Conservation (phyloP, 495 filamentous ascomycete genomes). For the Hyaloscypha hepaticicola region DNA sequence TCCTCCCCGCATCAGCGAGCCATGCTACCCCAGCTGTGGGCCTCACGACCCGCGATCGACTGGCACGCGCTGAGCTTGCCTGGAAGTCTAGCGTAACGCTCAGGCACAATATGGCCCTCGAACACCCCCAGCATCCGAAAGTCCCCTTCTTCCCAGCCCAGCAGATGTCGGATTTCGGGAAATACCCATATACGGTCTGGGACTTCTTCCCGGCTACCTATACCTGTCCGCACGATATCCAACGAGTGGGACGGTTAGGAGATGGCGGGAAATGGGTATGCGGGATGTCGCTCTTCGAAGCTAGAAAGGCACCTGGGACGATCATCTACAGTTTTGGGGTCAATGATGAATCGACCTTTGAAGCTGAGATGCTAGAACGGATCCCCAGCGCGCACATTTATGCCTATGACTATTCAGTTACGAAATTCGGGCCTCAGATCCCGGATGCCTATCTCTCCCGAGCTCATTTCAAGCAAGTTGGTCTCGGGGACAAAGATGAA, state of each 20-base stretch:
- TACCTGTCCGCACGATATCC: conserved; percentile 36
- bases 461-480: conserved; percentile 31
- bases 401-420: conserved; percentile 36
- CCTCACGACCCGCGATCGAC: conserved; percentile 22
- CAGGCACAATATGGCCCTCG: conserved; percentile 21
- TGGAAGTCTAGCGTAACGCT: conserved; percentile 22
- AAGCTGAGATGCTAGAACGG: conserved; percentile 34
- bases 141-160: conserved; percentile 25
- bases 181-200: conserved; percentile 36
- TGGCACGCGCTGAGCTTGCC: conserved; percentile 21
- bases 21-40: neutral
- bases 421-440: conserved; percentile 30
- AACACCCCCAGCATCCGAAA: conserved; percentile 12
- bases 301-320: conserved; percentile 8
- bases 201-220: conserved; percentile 35
- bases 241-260: conserved; percentile 35
- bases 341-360: conserved; percentile 32
- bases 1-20: neutral
- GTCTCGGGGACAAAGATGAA: conserved; percentile 30
- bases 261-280: conserved; percentile 41
- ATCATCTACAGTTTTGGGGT: conserved; percentile 38
- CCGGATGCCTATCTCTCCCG: conserved; percentile 8
- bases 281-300: conserved; percentile 33
- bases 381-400: conserved; percentile 31
- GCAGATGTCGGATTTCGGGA: conserved; percentile 16